Evolutionary conservation across 208 protist genomes (phyloP).

Genomic region (Leishmania tropica): DNA sequence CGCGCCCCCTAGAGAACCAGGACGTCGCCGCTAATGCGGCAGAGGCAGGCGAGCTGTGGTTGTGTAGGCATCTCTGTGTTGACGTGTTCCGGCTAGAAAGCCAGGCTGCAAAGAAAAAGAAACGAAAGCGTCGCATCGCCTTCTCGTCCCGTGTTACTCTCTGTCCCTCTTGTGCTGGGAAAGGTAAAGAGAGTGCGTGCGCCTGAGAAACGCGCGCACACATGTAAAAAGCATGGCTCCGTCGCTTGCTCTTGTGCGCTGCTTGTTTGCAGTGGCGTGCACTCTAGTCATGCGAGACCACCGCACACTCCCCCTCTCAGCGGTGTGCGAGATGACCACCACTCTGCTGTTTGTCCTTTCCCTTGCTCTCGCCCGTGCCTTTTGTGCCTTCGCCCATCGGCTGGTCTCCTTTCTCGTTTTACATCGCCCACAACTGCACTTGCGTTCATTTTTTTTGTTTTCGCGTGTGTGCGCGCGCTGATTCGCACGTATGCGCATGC

Average conservation of each 20-base stretch:
- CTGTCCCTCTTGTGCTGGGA: neutral
- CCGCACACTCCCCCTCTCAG: neutral
- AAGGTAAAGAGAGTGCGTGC: neutral
- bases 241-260: neutral
- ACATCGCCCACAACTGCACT: neutral
- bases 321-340: neutral
- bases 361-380: neutral
- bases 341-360: neutral
- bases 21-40: neutral
- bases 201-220: no score
- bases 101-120: no score
- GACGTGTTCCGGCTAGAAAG: neutral
- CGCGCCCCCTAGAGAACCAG: no score
- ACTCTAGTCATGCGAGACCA: neutral
- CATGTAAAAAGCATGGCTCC: neutral
- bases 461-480: no score
- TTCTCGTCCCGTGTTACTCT: neutral
- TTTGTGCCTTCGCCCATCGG: no score
- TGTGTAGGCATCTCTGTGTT: neutral
- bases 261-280: neutral
- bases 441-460: neutral
- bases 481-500: neutral
- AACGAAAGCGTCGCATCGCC: neutral
- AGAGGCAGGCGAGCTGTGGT: neutral
- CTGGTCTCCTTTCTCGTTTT: neutral